Conservation (phyloP, 768 basidiomycete genomes). For the Roridomyces roridus region DNA sequence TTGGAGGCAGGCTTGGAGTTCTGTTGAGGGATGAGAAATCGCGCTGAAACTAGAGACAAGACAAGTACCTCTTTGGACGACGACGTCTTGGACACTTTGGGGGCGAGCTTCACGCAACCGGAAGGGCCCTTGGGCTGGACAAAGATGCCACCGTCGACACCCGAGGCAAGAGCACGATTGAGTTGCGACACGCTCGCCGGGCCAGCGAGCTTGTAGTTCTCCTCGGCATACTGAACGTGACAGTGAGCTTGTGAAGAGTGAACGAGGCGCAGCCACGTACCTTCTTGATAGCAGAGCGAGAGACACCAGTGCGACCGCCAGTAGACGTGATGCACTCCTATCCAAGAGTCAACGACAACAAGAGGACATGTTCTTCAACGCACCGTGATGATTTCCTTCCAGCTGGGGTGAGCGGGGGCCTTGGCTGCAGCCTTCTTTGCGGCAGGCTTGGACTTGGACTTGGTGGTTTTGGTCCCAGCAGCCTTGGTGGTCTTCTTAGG, state of each 20-base stretch:
- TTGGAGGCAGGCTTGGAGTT: constrained; percentile 15
- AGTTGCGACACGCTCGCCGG: constrained; percentile 74
- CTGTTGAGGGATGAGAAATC: background rate
- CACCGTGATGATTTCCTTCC: constrained; percentile 63
- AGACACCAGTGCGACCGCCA: constrained; percentile 68
- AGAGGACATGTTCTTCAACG: constrained; percentile 11
- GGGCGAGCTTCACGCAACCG: constrained; percentile 72
- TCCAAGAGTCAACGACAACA: background rate
- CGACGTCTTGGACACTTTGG: constrained; percentile 42
- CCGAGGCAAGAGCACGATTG: constrained; percentile 73
- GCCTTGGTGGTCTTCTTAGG: background rate
- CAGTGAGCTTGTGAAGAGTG: constrained; percentile 22
- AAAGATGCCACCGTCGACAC: constrained; percentile 58
- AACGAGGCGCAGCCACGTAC: constrained; percentile 34
- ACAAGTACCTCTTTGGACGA: constrained; percentile 21
- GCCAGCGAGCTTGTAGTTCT: constrained; percentile 77
- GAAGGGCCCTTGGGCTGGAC: constrained; percentile 50
- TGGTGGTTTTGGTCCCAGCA: constrained; percentile 34
- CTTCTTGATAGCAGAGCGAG: constrained; percentile 84
- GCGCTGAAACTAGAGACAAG: background rate
- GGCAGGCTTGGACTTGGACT: constrained; percentile 35
- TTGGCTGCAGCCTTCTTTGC: constrained; percentile 34
- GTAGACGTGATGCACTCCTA: constrained; percentile 81
- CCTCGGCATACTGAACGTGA: constrained; percentile 73
- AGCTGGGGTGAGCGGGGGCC: constrained; percentile 49